Evolutionary conservation across 1,139 yeast species (phyloP), one percentile per base, ranked within the genome.

Genomic region (Blastobotrys proliferans): DNA sequence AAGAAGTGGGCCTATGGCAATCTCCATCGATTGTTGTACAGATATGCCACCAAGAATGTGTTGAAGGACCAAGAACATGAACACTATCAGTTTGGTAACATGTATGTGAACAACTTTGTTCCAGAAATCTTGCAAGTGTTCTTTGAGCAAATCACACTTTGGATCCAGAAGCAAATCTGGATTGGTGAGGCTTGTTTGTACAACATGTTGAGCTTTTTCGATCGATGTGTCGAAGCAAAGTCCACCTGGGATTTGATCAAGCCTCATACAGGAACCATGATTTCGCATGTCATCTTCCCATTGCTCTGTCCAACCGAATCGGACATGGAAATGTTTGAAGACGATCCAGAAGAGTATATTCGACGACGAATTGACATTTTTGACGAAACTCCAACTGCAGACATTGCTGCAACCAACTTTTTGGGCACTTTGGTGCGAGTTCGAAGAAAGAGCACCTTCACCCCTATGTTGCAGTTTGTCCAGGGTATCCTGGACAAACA

Each of bases 1-100:
- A 85, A 87, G 63, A 92, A 92, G 62, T 90, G 98, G 97, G 78
- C 94, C 1, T 80, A 81, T 56, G 88, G 87, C 27, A 87, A 87
- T 59, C 63, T 90, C 39, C 77, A 74, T 55, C 76, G 95, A 51
- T 62, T 88, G n/a, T 85, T 83, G 57, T 74, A 74, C 44, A 72
- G 94, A 53, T 88, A 85, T 60, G 88, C 85, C 2, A 74, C 81
- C 6, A 56, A 52, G 17, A 47, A 53, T 9, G 48, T 54, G 4
- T 45, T 60, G 14, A 56, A 64, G 9, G 66, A 70, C 4, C 53
- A 46, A n/a, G 54, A 51, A n/a, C 42, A 51, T 3, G 61, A 60
- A 21, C 63, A 64, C 46, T 53, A 56, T 13, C 55, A 53, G 9
- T 70, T 65, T 49, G 57, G 70, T 6, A 55, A 54, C 16, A 45